phyloP scores from a whole-genome alignment of 768 basidiomycete species.

The Russula lepida region DNA sequence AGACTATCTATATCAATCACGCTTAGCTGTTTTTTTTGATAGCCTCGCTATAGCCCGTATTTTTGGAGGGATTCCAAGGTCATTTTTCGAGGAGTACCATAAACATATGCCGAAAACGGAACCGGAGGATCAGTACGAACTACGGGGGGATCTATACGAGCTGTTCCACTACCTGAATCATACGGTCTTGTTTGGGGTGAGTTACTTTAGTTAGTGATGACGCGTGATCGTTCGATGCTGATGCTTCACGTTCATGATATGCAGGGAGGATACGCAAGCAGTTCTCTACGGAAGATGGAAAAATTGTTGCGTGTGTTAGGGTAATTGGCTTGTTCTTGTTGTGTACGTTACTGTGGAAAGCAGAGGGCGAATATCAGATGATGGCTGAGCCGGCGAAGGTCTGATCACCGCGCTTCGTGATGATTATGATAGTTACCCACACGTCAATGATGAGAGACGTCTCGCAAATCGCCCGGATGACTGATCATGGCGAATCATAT shows the following conservation, averaged over 20 bases:
- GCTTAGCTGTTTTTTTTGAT: neutral
- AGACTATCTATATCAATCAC: no score
- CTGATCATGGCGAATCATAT: no score
- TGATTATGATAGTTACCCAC: neutral
- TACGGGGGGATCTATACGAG: slow-evolving; percentile 61
- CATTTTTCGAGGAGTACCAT: slow-evolving; percentile 65
- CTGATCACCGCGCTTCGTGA: neutral
- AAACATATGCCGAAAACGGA: slow-evolving; percentile 52
- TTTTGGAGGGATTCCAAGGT: slow-evolving; percentile 62
- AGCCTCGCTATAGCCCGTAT: slow-evolving; percentile 72
- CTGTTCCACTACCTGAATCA: slow-evolving; percentile 80
- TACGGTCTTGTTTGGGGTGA: slow-evolving; percentile 68
- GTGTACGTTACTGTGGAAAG: neutral
- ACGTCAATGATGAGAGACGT: neutral
- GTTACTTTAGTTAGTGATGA: slow-evolving; percentile 24
- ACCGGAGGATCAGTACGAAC: slow-evolving; percentile 54
- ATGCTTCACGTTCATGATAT: neutral
- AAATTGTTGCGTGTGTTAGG: slow-evolving; percentile 33
- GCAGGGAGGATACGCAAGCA: slow-evolving; percentile 45
- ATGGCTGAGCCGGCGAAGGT: neutral
- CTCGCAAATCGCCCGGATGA: neutral
- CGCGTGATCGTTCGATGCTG: neutral
- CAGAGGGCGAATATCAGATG: neutral
- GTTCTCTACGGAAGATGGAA: slow-evolving; percentile 43
- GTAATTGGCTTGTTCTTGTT: neutral